Conservation (phyloP, 2,329 filamentous ascomycete species). For the Akanthomyces dipterigenus region DNA sequence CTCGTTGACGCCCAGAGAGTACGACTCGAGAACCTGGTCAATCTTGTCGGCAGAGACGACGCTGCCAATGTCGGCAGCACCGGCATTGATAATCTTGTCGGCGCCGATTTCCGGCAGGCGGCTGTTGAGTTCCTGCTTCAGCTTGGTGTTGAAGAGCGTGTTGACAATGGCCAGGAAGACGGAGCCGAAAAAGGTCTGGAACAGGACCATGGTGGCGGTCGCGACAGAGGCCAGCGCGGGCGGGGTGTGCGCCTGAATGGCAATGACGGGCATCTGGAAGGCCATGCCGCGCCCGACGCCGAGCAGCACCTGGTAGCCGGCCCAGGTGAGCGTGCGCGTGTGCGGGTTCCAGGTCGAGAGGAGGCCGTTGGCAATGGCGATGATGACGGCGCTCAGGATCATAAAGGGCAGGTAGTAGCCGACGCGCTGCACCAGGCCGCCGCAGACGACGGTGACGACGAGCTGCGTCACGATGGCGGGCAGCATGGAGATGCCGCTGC, state of each 20-base stretch:
- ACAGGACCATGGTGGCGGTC: constrained; percentile 25
- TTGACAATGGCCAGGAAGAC: constrained; percentile 35
- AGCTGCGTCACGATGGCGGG: constrained; percentile 23
- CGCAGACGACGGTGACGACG: constrained; percentile 18
- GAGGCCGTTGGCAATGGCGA: constrained; percentile 31
- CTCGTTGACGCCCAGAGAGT: constrained; percentile 27
- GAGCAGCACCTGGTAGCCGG: constrained; percentile 36
- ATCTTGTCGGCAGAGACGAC: constrained; percentile 26
- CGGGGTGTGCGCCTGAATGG: constrained; percentile 22
- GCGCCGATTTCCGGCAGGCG: constrained; percentile 26
- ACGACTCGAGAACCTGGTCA: constrained; percentile 31
- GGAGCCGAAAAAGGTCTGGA: constrained; percentile 40
- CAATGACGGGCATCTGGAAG: constrained; percentile 34
- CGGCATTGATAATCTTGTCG: constrained; percentile 31
- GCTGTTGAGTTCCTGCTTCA: constrained; percentile 24
- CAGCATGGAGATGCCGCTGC: constrained; percentile 23
- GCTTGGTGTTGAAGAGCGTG: constrained; percentile 24
- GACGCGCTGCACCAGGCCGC: constrained; percentile 20
- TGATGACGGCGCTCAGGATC: constrained; percentile 26
- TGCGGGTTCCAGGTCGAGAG: constrained; percentile 32
- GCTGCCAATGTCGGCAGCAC: constrained; percentile 32
- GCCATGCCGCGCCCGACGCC: constrained; percentile 39
- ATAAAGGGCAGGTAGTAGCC: constrained; percentile 41
- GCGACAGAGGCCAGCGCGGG: constrained; percentile 21
- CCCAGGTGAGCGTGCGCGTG: constrained; percentile 32